Evolutionary conservation across 106 monocot genomes (phyloP), one percentile per base, ranked within the genome.

Genomic region (Chionographis japonica): DNA sequence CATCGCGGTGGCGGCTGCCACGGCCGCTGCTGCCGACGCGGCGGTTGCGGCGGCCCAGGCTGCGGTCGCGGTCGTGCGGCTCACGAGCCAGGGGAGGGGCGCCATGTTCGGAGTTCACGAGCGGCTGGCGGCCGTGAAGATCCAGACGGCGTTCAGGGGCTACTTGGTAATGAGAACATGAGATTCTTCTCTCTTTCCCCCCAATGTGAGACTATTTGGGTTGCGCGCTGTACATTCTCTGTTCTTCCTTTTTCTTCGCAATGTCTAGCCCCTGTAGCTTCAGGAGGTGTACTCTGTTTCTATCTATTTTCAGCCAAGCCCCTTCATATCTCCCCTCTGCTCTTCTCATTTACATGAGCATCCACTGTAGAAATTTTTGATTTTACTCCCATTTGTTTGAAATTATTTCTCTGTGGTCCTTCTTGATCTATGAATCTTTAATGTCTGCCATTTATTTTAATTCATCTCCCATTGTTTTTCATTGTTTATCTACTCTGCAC

Each of bases 71-170:
- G 75, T 71, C 50, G 73, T 83, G 40, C 58, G 69, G 52, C 69
- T 77, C 12, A 76, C 67, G 0, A 79, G 67, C 66, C 69, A 72
- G 4, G 75, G 82, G 18, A 69, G 75, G 43, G 9, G 46, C 9
- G 61, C 68, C 4, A 52, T 52, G 0, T 37, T 13, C 27, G 65
- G 57, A 35, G 70, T 60, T 8, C 52, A 35, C n/a, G 58, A 77
- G 58, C 18, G 53, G 11, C 39, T 42, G 68, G 86, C 90, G 0
- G 86, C 86, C 6, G 65, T 81, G 18, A 81, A 74, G 69, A 86
- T 90, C 39, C 90, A 90, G 66, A 76, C 81, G 19, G 75, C 76
- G 13, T 90, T 86, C 71, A 78, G 84, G 43, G 86, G 83, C 36
- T 71, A 78, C 72, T 66, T 90, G 81, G 90, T 90, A 81, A 68